phyloP scores from a whole-genome alignment of 2,329 filamentous ascomycete species.

The Bipolaris sorokiniana region DNA sequence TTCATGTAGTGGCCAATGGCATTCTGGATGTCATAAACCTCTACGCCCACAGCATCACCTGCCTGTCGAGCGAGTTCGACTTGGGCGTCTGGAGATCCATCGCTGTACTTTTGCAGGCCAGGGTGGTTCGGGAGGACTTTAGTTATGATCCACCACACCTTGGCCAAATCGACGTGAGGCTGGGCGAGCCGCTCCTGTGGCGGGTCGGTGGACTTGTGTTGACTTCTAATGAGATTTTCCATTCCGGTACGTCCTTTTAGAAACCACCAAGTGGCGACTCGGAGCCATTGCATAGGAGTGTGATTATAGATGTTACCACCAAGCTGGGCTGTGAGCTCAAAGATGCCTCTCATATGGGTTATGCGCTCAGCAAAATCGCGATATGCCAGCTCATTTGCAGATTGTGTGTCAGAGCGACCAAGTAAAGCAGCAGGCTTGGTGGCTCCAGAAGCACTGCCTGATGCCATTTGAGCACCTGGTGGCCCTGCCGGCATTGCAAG shows the following conservation, averaged over 20 bases:
- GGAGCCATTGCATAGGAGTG: slow-evolving; percentile 69
- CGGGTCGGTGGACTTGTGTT: slow-evolving; percentile 60
- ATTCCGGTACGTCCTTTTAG: slow-evolving; percentile 77
- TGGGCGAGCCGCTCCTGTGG: slow-evolving; percentile 66
- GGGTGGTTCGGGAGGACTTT: slow-evolving; percentile 51
- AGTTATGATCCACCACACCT: slow-evolving; percentile 77
- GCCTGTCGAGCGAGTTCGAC: slow-evolving; percentile 51
- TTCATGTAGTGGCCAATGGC: slow-evolving; percentile 69
- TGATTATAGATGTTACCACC: slow-evolving; percentile 69
- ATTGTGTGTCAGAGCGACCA: slow-evolving; percentile 41
- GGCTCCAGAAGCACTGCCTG: slow-evolving; percentile 28
- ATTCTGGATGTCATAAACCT: slow-evolving; percentile 59
- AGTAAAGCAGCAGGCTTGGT: slow-evolving; percentile 23
- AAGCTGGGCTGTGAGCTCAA: slow-evolving; percentile 77
- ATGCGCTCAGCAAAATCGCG: slow-evolving; percentile 73
- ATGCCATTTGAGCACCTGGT: slow-evolving; percentile 19
- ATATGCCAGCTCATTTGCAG: slow-evolving; percentile 59
- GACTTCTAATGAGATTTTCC: slow-evolving; percentile 72
- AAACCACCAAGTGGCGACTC: slow-evolving; percentile 88
- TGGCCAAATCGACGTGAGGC: slow-evolving; percentile 83
- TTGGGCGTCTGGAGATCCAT: slow-evolving; percentile 31
- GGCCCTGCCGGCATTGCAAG: slow-evolving; percentile 12
- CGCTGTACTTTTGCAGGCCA: slow-evolving; percentile 34
- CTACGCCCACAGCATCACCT: slow-evolving; percentile 54
- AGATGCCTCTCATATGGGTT: slow-evolving; percentile 75